Percentiles rank a stretch among this genome's conserved stretches.
phyloP scores from a whole-genome alignment of 2,329 filamentous ascomycete genomes.

The Trichoderma harzianum region DNA sequence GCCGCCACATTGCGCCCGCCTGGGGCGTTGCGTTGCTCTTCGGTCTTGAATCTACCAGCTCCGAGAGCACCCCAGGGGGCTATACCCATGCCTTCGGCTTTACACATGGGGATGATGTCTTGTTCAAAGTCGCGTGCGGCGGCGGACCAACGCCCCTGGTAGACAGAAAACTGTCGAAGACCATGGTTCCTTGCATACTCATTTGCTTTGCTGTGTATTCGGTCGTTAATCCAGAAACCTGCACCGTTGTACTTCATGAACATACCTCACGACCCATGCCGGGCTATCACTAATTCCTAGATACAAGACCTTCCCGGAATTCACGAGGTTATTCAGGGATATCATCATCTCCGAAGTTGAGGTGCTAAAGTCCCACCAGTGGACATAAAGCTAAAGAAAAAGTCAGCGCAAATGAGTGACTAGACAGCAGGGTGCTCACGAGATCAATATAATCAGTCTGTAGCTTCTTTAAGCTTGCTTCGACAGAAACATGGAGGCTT shows the following conservation, averaged over 20 bases:
- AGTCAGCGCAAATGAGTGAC: not conserved
- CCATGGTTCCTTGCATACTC: constrained; percentile 68
- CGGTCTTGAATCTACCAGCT: constrained; percentile 45
- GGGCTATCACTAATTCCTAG: constrained; percentile 66
- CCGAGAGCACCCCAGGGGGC: constrained; percentile 58
- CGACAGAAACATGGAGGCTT: constrained; percentile 53
- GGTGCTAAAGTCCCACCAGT: constrained; percentile 68
- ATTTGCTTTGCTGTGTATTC: constrained; percentile 53
- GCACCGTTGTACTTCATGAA: not conserved
- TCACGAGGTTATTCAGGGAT: constrained; percentile 58
- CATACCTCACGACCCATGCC: constrained; percentile 61
- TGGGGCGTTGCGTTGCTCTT: constrained; percentile 31
- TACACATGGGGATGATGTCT: constrained; percentile 45
- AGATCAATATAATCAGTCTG: constrained; percentile 69
- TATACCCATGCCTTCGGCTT: constrained; percentile 47
- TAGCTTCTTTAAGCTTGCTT: constrained; percentile 56
- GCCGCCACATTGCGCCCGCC: constrained; percentile 40
- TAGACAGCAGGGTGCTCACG: constrained; percentile 32
- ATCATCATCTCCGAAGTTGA: constrained; percentile 67
- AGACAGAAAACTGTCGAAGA: constrained; percentile 61
- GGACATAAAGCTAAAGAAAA: constrained; percentile 50
- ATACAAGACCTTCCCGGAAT: constrained; percentile 61
- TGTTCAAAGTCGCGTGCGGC: constrained; percentile 39
- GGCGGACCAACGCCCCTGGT: constrained; percentile 43
- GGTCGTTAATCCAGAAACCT: not conserved